Conservation (phyloP, 495 filamentous ascomycete species). For the Lophiotrema nucula region DNA sequence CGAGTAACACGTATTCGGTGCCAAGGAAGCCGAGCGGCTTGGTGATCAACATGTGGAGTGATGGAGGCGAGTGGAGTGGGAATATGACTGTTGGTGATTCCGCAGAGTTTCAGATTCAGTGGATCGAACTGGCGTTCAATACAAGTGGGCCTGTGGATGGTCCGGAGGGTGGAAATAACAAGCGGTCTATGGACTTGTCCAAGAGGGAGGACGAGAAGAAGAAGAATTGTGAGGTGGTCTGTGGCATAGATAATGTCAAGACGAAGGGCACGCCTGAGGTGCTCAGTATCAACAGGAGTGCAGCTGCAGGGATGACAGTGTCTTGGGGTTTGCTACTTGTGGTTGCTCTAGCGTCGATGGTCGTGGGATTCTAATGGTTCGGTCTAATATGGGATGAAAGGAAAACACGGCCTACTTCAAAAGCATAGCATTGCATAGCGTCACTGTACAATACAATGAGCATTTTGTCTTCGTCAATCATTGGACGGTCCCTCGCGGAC, state of each 20-base stretch:
- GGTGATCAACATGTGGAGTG: constrained; percentile 73
- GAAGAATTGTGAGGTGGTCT: constrained; percentile 30
- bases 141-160: constrained; percentile 39
- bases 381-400: too few species aligned
- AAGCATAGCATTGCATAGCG: too few species aligned
- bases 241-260: constrained; percentile 31
- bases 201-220: constrained; percentile 26
- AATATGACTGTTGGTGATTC: constrained; percentile 61
- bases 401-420: too few species aligned
- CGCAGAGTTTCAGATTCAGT: constrained; percentile 69
- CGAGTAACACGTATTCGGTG: constrained; percentile 61
- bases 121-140: constrained; percentile 74
- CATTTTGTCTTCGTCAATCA: too few species aligned
- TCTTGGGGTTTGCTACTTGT: constrained; percentile 20
- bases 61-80: constrained; percentile 71
- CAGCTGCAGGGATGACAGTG: constrained; percentile 9
- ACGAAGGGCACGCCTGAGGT: constrained; percentile 27
- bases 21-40: constrained; percentile 60
- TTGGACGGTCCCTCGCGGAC: too few species aligned
- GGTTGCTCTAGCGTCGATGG: constrained; percentile 11
- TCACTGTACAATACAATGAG: too few species aligned
- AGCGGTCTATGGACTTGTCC: constrained; percentile 9
- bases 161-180: constrained; percentile 12
- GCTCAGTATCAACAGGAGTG: constrained; percentile 6
- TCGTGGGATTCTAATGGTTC: constrained; percentile 21